Base-by-base conservation (phyloP, 2,329 filamentous ascomycete genomes). In the Xylariaceae sp. region DNA sequence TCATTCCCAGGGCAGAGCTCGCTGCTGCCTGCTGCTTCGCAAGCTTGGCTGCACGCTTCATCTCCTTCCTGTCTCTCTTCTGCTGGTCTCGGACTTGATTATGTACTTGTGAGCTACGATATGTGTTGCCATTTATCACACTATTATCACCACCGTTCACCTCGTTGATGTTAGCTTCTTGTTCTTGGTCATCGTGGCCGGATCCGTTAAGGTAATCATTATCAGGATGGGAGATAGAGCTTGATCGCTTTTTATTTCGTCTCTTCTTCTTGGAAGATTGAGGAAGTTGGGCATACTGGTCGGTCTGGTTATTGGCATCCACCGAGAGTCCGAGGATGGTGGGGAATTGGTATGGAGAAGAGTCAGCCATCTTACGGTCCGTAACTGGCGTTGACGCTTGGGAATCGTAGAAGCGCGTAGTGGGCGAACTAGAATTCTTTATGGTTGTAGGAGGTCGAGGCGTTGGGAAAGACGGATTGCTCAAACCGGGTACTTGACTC, bases 191-290 rank as follows among this genome's bases (percentile, higher is more conserved):
- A 11, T 37, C 21, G 24, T 52, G 6, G 24, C 16, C 15, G 10
- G 52, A 36, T 20, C 15, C 7, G 15, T 47, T 32, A 5, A 49
- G 11, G 3, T 42, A 33, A 5, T 53, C 39, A 21, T 48, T 23
- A 5, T 35, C 43, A 9, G 52, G 32, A 5, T 48, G 47, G 6
- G 54, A 42, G 15, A 23, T 23, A 4, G 37, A 46, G 47, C 44
- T 58, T 11, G 46, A 42, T 41, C 68, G 70, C 11, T 74, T 75
- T 50, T 69, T 72, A 16, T 65, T 70, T 15, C 71, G 71, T 47
- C 68, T 72, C 18, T 54, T 60, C 45, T 71, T 66, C 24, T 56
- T 69, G 0, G 54, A 65, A 16, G 20, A 20, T 9, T 42, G 46
- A 15, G 33, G 29, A 3, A 35, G 9, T 6, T 7, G 43, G 2